Base-by-base conservation (phyloP, 148 eudicot species). In the Camellia granthamiana region DNA sequence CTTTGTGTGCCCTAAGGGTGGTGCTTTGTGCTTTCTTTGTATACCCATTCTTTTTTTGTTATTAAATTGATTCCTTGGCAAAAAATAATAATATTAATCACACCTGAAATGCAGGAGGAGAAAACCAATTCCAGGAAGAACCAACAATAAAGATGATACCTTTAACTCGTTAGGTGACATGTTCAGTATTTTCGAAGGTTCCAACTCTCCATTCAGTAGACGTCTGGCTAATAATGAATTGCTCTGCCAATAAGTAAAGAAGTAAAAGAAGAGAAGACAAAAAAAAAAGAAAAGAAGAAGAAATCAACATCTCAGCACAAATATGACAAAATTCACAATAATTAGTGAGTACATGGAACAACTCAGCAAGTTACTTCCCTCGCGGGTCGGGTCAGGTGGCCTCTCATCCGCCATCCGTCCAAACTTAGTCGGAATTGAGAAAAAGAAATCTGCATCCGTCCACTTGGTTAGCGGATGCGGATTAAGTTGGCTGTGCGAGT, bases 151-250 rank as follows among this genome's bases (percentile, higher is more conserved):
- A 56, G 64, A 69, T 7, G 5, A 80, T 86, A 96, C 99, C 98
- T 94, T 96, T 72, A 96, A 84, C 75, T 96, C 98, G 73, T 63
- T 89, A 61, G 95, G 97, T 13, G 95, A 83, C 99, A 96, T 96
- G 88, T 79, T 92, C 75, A 96, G 77, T 81, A 96, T 86, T 81
- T 91, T 90, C 12, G 90, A 86, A 83, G 99, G 94, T 78, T 89
- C 92, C 84, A 96, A 77, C 85, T 96, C 99, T 77, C 91, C 92
- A 47, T 86, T 92, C 77, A 96, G 78, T 76, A 96, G 78, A 43
- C 98, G 94, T 12, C 89, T 88, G 52, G 98, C 92, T 79, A 96
- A 79, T 13, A 86, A 74, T 78, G 81, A 86, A 79, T 90, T 94
- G 81, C 81, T 88, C 97, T 96, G 89, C 78, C 72, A 80, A 64